Base-by-base conservation (phyloP, 495 filamentous ascomycete genomes). In the Hypomontagnella submonticulosa region DNA sequence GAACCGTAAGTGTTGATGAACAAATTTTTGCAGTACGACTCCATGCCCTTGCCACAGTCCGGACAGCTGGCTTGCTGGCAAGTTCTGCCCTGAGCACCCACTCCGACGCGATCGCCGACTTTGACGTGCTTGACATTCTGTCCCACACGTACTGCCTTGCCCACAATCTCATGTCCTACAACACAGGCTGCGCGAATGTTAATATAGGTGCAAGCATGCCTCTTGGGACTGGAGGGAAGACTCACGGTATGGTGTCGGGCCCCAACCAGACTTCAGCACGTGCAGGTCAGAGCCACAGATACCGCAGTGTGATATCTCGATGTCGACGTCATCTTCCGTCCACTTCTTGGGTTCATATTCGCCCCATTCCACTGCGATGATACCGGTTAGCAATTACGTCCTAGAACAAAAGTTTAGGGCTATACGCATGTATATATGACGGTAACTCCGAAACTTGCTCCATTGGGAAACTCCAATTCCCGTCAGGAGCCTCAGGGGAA, bases 231-330 rank as follows among this genome's bases (percentile, higher is more conserved):
- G 15, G 34, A 41, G 38, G 57, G 46, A 27, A 69, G 0, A 52
- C 55, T 11, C 59, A 73, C 71, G 69, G 38, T 73, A 73, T 4
- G 60, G 59, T 8, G 69, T 71, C 1, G 65, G 61, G 18, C 16
- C 32, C 89, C 92, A 95, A 64, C 91, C 91, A 33, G 85, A 88
- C 40, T 86, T 80, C 4, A 97, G 79, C 15, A 87, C 90, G 77
- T 96, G 91, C 4, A 93, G 52, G 69, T 97, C 91, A 47, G 82
- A 83, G 30, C 90, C 92, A 76, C 92, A 96, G 68, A 97, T 87
- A 49, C 92, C 91, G 74, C 91, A 95, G 78, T 96, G 91, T 0
- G 90, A 83, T 63, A 97, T 80, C 71, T 87, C 80, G 62, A 92
- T 90, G 71, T 92, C 89, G 47, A 96, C 82, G 75, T 96, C 91